These are phyloP conservation scores for Scleroderma citrinum DNA, from an alignment of 768 basidiomycete species.

Conservation along the genomic window DNA sequence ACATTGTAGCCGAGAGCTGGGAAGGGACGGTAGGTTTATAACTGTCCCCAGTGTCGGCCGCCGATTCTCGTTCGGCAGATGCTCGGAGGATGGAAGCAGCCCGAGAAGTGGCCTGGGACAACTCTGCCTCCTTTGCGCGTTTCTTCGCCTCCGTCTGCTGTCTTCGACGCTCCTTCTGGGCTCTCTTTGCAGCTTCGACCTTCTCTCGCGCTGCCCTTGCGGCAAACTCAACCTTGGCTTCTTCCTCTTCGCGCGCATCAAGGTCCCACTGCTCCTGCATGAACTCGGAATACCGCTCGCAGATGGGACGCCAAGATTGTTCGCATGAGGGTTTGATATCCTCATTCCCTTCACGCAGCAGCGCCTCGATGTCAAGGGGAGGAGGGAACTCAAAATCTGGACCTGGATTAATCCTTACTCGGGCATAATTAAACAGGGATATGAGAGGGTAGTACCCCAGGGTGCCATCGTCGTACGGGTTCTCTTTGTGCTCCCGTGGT, in stretches of 20 bases:
- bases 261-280: slow-evolving; percentile 76
- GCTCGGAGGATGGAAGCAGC: slow-evolving; percentile 22
- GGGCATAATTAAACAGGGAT: slow-evolving; percentile 87
- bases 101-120: slow-evolving; percentile 17
- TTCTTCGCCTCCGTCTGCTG: slow-evolving; percentile 49
- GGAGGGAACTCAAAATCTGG: slow-evolving; percentile 82
- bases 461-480: slow-evolving; percentile 89
- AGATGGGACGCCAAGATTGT: slow-evolving; percentile 70
- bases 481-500: slow-evolving; percentile 68
- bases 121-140: slow-evolving; percentile 36
- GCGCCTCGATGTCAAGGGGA: slow-evolving; percentile 66
- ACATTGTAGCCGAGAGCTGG: slow-evolving; percentile 17
- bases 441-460: slow-evolving; percentile 95
- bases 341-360: slow-evolving; percentile 38
- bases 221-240: slow-evolving; percentile 42
- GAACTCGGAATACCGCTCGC: slow-evolving; percentile 81
- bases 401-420: slow-evolving; percentile 81
- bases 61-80: slow-evolving; percentile 25
- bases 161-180: slow-evolving; percentile 43
- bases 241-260: slow-evolving; percentile 72
- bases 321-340: slow-evolving; percentile 23
- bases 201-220: slow-evolving; percentile 45
- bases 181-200: slow-evolving; percentile 27
- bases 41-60: slow-evolving; percentile 21
- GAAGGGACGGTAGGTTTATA: slow-evolving; percentile 22